These are phyloP conservation scores for Aspergillus ustus DNA, from an alignment of 2,329 filamentous ascomycete species.

Conservation along the genomic window DNA sequence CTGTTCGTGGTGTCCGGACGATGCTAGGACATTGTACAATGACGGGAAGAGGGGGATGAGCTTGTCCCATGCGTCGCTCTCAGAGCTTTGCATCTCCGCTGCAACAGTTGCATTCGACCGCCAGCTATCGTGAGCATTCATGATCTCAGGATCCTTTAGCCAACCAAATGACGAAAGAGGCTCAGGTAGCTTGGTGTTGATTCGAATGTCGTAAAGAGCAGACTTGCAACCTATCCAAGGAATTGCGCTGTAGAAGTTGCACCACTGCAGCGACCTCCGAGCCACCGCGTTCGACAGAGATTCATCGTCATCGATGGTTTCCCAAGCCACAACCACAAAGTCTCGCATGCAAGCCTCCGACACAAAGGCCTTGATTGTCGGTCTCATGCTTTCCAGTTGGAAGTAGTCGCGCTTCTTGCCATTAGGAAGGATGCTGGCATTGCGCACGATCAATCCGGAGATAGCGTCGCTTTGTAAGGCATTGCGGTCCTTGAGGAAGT, in stretches of 20 bases:
- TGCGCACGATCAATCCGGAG: slow-evolving; percentile 46
- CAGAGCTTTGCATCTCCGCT: slow-evolving; percentile 9
- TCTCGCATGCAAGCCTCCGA: slow-evolving; percentile 51
- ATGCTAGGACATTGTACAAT: slow-evolving; percentile 32
- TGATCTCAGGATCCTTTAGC: slow-evolving; percentile 52
- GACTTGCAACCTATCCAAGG: slow-evolving; percentile 48
- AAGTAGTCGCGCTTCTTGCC: slow-evolving; percentile 52
- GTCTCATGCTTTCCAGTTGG: slow-evolving; percentile 46
- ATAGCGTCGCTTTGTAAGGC: slow-evolving; percentile 41
- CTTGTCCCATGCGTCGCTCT: slow-evolving; percentile 30
- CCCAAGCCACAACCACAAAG: slow-evolving; percentile 52
- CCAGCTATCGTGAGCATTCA: slow-evolving; percentile 50
- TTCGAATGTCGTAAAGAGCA: slow-evolving; percentile 42
- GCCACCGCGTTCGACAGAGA: slow-evolving; percentile 47
- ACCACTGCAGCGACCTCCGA: slow-evolving; percentile 52
- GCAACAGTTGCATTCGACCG: slow-evolving; percentile 37
- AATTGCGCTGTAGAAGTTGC: slow-evolving; percentile 52
- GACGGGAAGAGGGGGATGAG: slow-evolving; percentile 34
- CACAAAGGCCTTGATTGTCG: slow-evolving; percentile 52
- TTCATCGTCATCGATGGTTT: slow-evolving; percentile 48
- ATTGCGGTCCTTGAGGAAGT: slow-evolving; percentile 44
- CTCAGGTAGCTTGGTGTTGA: slow-evolving; percentile 38
- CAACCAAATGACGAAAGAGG: slow-evolving; percentile 53
- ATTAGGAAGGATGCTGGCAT: slow-evolving; percentile 46
- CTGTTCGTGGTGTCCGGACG: slow-evolving; percentile 25